Conservation (phyloP, 352 stramenopile species). For the Globisporangium yorkense region DNA sequence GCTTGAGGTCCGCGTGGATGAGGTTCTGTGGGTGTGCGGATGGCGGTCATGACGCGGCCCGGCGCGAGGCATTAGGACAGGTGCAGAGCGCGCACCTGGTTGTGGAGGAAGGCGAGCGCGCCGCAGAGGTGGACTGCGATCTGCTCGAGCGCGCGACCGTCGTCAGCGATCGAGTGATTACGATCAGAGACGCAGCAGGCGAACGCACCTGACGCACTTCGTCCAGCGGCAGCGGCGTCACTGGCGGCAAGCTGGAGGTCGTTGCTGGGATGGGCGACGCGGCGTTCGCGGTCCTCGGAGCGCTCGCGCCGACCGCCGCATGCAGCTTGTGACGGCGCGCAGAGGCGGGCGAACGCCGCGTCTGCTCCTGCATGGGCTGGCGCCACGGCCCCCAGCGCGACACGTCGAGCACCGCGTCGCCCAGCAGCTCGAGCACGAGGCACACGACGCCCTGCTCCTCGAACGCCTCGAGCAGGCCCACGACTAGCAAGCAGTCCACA, state of each 20-base stretch:
- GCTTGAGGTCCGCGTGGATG: constrained; percentile 75
- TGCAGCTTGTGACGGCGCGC: constrained; percentile 57
- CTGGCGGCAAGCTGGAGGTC: constrained; percentile 15
- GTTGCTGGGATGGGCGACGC: not conserved
- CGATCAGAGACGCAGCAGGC: not conserved
- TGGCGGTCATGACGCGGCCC: not conserved
- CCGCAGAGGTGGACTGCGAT: constrained; percentile 62
- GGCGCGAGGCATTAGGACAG: not conserved
- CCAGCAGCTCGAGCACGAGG: constrained; percentile 67
- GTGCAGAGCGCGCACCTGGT: constrained; percentile 15
- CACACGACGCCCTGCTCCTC: constrained; percentile 45
- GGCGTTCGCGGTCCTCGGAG: not conserved
- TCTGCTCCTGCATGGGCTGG: constrained; percentile 75
- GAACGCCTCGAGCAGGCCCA: constrained; percentile 56
- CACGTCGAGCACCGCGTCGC: constrained; percentile 90
- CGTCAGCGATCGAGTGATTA: not conserved
- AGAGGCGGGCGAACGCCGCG: constrained; percentile 13
- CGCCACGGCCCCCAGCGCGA: constrained; percentile 90
- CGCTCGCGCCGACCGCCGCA: constrained; percentile 21
- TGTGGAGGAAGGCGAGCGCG: constrained; percentile 55
- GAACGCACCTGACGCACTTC: constrained; percentile 31
- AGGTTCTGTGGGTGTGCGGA: constrained; percentile 21
- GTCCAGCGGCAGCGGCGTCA: constrained; percentile 25
- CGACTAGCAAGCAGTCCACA: constrained; percentile 17
- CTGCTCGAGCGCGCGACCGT: constrained; percentile 5